Conservation (phyloP, 257 asterid species). For the Nicotiana otophora region DNA sequence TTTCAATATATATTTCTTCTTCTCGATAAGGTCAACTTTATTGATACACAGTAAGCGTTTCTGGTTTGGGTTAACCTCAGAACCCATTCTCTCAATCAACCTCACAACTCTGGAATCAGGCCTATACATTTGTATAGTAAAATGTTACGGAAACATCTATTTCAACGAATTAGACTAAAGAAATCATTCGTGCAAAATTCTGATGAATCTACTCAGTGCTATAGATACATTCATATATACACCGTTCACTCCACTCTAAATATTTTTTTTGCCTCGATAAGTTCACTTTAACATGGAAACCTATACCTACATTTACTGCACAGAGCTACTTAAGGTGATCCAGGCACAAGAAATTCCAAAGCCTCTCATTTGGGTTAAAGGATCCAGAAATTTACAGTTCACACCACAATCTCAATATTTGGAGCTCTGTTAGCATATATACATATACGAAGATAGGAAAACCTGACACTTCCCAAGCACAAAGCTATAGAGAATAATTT, state of each 20-base stretch:
- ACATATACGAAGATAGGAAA: neutral
- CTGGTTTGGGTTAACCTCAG: slow-evolving; percentile 51
- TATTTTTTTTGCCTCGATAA: neutral
- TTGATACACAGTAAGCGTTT: slow-evolving; percentile 84
- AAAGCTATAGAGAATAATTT: neutral
- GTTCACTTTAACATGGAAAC: neutral
- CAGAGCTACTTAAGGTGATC: neutral
- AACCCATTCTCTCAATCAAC: slow-evolving; percentile 88
- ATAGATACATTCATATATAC: neutral
- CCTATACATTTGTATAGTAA: slow-evolving; percentile 23
- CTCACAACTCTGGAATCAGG: slow-evolving; percentile 95
- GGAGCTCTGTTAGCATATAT: neutral
- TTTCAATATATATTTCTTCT: slow-evolving; percentile 65
- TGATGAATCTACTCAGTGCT: neutral
- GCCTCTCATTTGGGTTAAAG: neutral
- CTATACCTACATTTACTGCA: neutral
- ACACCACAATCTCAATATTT: neutral
- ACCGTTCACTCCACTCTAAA: neutral
- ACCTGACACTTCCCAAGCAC: neutral
- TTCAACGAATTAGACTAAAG: neutral
- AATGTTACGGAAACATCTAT: neutral
- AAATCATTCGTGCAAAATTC: neutral
- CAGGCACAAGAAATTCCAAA: neutral
- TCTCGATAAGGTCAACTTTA: slow-evolving; percentile 79
- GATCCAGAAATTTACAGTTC: neutral